Conservation (phyloP, 805 yeast genomes). For the Pichia deserticola region DNA sequence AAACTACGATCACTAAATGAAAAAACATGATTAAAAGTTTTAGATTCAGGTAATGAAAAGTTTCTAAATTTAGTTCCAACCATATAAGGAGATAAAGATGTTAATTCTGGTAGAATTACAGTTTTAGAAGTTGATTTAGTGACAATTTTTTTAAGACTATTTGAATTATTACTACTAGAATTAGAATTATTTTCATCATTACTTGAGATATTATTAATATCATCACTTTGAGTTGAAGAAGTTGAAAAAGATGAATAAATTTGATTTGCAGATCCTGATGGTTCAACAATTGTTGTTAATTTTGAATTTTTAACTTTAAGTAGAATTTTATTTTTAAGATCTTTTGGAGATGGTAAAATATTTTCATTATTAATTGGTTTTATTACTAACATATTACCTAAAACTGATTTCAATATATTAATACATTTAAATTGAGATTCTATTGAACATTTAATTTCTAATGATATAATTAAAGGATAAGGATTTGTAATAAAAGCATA, state of each 20-base stretch:
- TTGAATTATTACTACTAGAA: neutral
- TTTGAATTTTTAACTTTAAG: conserved; percentile 65
- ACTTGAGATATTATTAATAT: neutral
- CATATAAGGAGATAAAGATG: conserved; percentile 61
- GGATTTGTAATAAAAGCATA: conserved; percentile 87
- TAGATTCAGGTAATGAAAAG: conserved; percentile 81
- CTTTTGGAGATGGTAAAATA: conserved; percentile 63
- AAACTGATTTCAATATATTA: conserved; percentile 41
- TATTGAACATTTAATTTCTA: conserved; percentile 73
- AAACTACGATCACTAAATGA: conserved; percentile 75
- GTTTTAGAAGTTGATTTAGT: conserved; percentile 13
- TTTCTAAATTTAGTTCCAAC: conserved; percentile 74
- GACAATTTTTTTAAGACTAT: conserved; percentile 17
- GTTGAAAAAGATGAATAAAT: conserved; percentile 30
- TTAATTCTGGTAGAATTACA: conserved; percentile 36
- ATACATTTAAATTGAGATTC: conserved; percentile 60
- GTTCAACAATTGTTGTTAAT: conserved; percentile 10
- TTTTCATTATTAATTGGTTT: conserved; percentile 25
- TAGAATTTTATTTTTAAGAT: conserved; percentile 61
- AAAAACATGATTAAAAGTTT: conserved; percentile 72
- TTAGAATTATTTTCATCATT: neutral
- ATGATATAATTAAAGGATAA: conserved; percentile 75
- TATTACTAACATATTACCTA: conserved; percentile 52
- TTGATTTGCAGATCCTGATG: neutral
- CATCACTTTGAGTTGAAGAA: conserved; percentile 15